phyloP scores from a whole-genome alignment of 768 basidiomycete genomes.

The Crassisporium funariophilum region DNA sequence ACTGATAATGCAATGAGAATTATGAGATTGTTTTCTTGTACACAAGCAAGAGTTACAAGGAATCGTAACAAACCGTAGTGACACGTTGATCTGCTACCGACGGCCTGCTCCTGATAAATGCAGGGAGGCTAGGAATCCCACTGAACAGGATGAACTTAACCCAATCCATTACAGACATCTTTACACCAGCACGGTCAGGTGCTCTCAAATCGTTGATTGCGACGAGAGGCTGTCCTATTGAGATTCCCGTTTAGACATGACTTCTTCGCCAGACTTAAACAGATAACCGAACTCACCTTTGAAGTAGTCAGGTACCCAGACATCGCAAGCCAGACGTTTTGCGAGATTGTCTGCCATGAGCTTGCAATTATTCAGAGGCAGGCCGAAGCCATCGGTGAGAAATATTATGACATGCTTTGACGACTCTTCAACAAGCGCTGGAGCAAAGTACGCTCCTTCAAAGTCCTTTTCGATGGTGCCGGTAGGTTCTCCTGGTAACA shows the following conservation, averaged over 20 bases:
- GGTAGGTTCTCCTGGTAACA: constrained; percentile 46
- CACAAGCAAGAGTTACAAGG: background rate
- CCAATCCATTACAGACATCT: constrained; percentile 32
- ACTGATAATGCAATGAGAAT: constrained; percentile 22
- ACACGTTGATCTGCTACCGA: constrained; percentile 31
- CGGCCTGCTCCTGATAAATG: constrained; percentile 33
- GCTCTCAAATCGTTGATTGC: constrained; percentile 22
- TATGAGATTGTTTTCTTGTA: no score
- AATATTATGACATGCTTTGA: constrained; percentile 43
- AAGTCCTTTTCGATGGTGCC: constrained; percentile 37
- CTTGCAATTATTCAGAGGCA: constrained; percentile 51
- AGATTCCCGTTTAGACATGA: no score
- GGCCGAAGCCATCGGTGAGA: constrained; percentile 57
- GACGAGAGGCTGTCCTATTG: constrained; percentile 36
- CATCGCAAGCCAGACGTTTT: constrained; percentile 48
- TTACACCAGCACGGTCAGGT: constrained; percentile 37
- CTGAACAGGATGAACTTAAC: constrained; percentile 28
- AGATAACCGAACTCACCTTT: constrained; percentile 32
- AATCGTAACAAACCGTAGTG: constrained; percentile 15
- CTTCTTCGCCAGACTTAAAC: background rate
- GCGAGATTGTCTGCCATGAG: constrained; percentile 54
- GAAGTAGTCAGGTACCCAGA: constrained; percentile 61
- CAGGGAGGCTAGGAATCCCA: constrained; percentile 31
- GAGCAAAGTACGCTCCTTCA: constrained; percentile 44
- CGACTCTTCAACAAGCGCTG: constrained; percentile 22